Base-by-base conservation (phyloP, 2,329 filamentous ascomycete genomes). In the Penicillium sp. region DNA sequence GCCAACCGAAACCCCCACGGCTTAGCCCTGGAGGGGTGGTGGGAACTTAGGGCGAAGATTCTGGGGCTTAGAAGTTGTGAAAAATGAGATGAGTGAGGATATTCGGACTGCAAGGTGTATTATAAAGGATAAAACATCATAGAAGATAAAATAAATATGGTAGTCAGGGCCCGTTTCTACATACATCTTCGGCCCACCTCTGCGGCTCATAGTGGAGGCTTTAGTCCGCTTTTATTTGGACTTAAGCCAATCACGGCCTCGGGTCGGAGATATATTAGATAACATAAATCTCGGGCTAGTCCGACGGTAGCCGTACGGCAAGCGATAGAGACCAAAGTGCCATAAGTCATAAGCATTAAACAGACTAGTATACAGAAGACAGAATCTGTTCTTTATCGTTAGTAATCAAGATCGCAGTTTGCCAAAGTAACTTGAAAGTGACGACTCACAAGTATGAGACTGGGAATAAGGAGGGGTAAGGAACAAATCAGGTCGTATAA, bases 1-100 rank as follows among this genome's bases (percentile, higher is more conserved):
- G 43, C 42, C 50, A 55, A 53, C 54, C 48, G 50, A 50, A 45
- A 47, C 28, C 46, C 52, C 53, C 55, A 44, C 52, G 40, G 34
- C 40, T 32, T 8, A 23, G 34, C 40, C 40, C 44, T n/a, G n/a
- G n/a, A n/a, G n/a, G n/a, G n/a, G n/a, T n/a, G 51, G 37, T 46
- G 49, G 37, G 42, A 41, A 44, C 42, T 48, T 48, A 29, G 47
- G 49, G 16, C 24, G 32, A 26, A 26, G 43, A 51, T 44, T 56
- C 48, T 46, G 54, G 54, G 52, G 55, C 51, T 38, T 42, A 45
- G 47, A 16, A 47, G 22, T 54, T 44, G 38, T 40, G 31, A 32
- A 54, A 50, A 26, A 35, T 26, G 34, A 40, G 37, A 42, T 32
- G 26, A 14, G 10, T 6, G 23, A 48, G 37, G 26, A 3, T 24